Conservation (phyloP, 257 asterid genomes). For the Primulina huaijiensis region DNA sequence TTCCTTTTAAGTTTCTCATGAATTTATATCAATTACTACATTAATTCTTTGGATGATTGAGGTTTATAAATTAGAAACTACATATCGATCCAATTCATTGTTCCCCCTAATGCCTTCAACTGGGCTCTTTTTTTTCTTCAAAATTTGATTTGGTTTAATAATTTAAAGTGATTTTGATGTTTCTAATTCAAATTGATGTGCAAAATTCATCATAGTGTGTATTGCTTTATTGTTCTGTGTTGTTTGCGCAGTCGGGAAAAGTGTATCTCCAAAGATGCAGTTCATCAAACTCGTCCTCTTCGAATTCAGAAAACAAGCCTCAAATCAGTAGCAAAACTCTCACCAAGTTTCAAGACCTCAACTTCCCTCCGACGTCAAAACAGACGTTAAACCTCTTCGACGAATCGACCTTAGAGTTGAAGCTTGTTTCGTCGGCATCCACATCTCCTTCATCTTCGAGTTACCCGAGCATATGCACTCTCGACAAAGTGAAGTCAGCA, state of each 20-base stretch:
- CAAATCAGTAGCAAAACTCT: slow-evolving; percentile 17
- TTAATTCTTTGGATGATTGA: background rate
- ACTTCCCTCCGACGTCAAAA: slow-evolving; percentile 50
- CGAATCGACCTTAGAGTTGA: slow-evolving; percentile 48
- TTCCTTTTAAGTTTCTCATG: background rate
- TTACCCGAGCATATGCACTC: slow-evolving; percentile 44
- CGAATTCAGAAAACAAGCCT: slow-evolving; percentile 39
- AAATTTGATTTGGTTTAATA: too few relatives aligned
- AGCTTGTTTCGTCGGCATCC: slow-evolving; percentile 39
- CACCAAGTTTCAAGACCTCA: slow-evolving; percentile 57
- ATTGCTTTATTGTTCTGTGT: background rate
- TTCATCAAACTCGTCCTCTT: slow-evolving; percentile 45
- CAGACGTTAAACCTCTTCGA: slow-evolving; percentile 43
- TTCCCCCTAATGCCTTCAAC: background rate
- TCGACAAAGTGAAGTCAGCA: slow-evolving; percentile 52
- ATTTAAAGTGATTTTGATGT: too few relatives aligned
- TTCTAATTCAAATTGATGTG: too few relatives aligned
- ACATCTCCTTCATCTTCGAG: slow-evolving; percentile 34
- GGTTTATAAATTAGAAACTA: background rate
- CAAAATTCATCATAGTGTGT: background rate
- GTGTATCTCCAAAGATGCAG: slow-evolving; percentile 67
- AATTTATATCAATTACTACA: background rate
- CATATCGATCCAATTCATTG: slow-evolving; percentile 3
- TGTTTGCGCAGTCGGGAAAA: slow-evolving; percentile 66
- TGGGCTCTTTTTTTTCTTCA: too few relatives aligned